Conservation (phyloP, 1,284 basidiomycete species). For the Boletus semigastroideus region DNA sequence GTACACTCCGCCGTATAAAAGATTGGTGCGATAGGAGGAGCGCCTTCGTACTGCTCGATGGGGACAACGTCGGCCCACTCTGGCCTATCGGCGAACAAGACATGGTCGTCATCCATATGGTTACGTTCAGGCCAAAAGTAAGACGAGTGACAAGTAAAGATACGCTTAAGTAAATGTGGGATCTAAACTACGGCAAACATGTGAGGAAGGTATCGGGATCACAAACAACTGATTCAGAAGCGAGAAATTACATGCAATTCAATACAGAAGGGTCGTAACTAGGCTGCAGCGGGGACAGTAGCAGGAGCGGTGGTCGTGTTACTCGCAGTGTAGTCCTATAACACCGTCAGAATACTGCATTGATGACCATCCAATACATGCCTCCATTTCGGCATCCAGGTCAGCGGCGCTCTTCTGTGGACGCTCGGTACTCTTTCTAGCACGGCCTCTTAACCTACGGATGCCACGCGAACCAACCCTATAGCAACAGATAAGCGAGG, state of each 20-base stretch:
- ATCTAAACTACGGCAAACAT: conserved; percentile 24
- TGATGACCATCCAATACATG: conserved; percentile 31
- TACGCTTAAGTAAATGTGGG: conserved; percentile 21
- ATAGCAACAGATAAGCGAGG: conserved; percentile 8
- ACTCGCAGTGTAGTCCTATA: conserved; percentile 69
- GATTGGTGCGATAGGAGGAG: conserved; percentile 82
- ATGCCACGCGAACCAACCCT: conserved; percentile 43
- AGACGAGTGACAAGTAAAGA: background rate
- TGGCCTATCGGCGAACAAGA: conserved; percentile 58
- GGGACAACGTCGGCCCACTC: conserved; percentile 83
- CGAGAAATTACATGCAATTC: conserved; percentile 13
- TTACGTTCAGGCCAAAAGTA: conserved; percentile 1
- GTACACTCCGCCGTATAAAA: conserved; percentile 85
- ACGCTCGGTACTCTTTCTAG: conserved; percentile 67
- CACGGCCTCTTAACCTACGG: conserved; percentile 51
- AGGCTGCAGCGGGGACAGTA: conserved; percentile 35
- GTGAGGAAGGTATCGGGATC: conserved; percentile 23
- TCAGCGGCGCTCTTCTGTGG: conserved; percentile 69
- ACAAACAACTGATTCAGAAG: conserved; percentile 3
- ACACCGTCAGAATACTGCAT: background rate
- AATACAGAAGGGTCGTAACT: conserved; percentile 2
- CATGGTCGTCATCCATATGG: conserved; percentile 13
- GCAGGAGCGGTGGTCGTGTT: conserved; percentile 43
- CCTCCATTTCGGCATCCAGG: conserved; percentile 85
- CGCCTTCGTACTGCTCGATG: conserved; percentile 76